These are phyloP conservation scores for Aspergillus candidus DNA, from an alignment of 2,329 filamentous ascomycete species.

Conservation along the genomic window DNA sequence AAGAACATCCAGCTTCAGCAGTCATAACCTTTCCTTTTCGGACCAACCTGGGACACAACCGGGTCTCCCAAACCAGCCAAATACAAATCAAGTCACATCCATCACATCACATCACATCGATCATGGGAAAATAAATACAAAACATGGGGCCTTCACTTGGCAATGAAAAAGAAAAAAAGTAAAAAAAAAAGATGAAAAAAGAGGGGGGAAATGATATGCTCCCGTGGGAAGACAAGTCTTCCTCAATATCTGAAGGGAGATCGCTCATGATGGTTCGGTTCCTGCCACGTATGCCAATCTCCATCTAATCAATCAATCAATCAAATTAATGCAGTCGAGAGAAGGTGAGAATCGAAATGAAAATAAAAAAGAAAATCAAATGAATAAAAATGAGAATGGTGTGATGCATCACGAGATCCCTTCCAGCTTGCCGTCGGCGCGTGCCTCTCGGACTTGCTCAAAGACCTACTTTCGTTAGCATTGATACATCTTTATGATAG, in stretches of 20 bases:
- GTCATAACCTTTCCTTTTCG: conserved; percentile 11
- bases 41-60: conserved; percentile 17
- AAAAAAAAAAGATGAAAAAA: too few relatives aligned
- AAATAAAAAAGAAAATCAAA: conserved; percentile 9
- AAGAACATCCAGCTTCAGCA: too few relatives aligned
- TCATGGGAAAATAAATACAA: conserved; percentile 14
- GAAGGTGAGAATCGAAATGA: conserved; percentile 17
- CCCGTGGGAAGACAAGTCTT: too few relatives aligned
- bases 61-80: conserved; percentile 14
- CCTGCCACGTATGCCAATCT: conserved; percentile 21
- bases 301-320: conserved; percentile 11
- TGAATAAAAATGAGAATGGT: conserved; percentile 6
- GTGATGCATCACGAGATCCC: conserved; percentile 23
- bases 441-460: conserved; percentile 85
- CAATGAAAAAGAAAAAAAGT: too few relatives aligned
- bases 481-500: neutral
- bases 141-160: too few relatives aligned
- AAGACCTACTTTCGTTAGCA: conserved; percentile 58
- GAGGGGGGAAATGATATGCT: too few relatives aligned
- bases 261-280: conserved; percentile 15
- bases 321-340: conserved; percentile 25
- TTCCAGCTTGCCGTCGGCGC: conserved; percentile 63
- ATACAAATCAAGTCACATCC: conserved; percentile 11
- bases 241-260: neutral
- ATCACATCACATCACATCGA: conserved; percentile 16